Base-by-base conservation (phyloP, 257 asterid genomes). In the Fraxinus quadrangulata region DNA sequence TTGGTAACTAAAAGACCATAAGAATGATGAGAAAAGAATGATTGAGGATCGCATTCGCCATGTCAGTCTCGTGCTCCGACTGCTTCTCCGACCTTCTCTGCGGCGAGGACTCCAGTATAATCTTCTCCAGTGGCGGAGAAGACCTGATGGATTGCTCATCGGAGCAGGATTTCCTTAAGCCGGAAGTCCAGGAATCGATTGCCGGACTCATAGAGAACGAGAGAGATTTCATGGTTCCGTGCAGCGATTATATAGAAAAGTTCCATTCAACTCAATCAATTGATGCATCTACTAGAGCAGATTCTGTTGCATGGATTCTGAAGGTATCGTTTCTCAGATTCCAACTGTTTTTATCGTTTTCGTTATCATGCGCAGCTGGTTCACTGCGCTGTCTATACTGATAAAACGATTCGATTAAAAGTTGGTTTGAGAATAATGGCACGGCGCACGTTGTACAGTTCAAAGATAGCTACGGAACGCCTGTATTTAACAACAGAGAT, bases 81-180 rank as follows among this genome's bases (percentile, higher is more conserved):
- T 86, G 97, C 91, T 87, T 92, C 88, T 90, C 98, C 91, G 98
- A 90, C 84, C 91, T 95, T 33, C 96, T 93, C 73, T 95, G 99
- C 89, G 85, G 91, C 77, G 98, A 95, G 90, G 98, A 93, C 75
- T 90, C 97, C 81, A 87, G 66, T 71, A 78, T 76, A 67, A 82
- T 95, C 23, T 75, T 89, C 79, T 84, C 96, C 86, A 83, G 82
- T 67, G 85, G 79, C 80, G 84, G 84, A 67, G 88, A 83, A 9
- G 96, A 88, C 56, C 71, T 67, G 82, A 89, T 89, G 85, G 99
- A 90, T 82, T 91, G 88, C 70, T 89, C 97, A 39, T 93, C 97
- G 83, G 98, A 89, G 77, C 28, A 86, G 36, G 95, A 86, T n/a
- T 85, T 93, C 39, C 66, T 21, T 12, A 87, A 34, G 70, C 61